Percentiles rank a stretch among this genome's conserved stretches.
phyloP scores from a whole-genome alignment of 2,329 filamentous ascomycete genomes.

The Harringtonia lauricola region DNA sequence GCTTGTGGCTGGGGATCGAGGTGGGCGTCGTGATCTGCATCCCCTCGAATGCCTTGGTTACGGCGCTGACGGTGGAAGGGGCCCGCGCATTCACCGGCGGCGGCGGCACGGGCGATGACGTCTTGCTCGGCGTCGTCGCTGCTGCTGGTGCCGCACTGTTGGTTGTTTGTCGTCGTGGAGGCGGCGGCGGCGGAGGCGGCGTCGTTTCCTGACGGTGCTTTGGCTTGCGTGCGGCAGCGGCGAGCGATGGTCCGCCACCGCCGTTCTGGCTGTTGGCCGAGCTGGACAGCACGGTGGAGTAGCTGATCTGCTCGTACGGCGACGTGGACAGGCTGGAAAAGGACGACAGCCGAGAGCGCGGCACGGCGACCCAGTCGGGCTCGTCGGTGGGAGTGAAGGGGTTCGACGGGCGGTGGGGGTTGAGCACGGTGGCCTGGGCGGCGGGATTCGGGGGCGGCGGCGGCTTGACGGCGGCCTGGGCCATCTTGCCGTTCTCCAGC shows the following conservation, averaged over 20 bases:
- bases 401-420: constrained; percentile 65
- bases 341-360: constrained; percentile 42
- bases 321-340: constrained; percentile 48
- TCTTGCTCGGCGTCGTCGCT: constrained; percentile 4
- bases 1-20: neutral
- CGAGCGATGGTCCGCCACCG: constrained; percentile 1
- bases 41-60: constrained; percentile 9
- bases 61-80: constrained; percentile 4
- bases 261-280: constrained; percentile 28
- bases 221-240: too few species aligned
- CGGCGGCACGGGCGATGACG: constrained; percentile 15
- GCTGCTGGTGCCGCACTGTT: constrained; percentile 2
- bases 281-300: constrained; percentile 34
- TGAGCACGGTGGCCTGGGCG: constrained; percentile 48
- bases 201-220: constrained; percentile 18
- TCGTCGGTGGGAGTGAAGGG: constrained; percentile 68
- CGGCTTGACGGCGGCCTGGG: constrained; percentile 59
- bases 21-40: neutral
- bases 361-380: constrained; percentile 70
- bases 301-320: constrained; percentile 45
- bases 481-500: constrained; percentile 61
- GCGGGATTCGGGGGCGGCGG: constrained; percentile 39
- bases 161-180: constrained; percentile 12
- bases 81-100: constrained; percentile 26
- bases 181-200: constrained; percentile 31